These are phyloP conservation scores for Mycena venus DNA, from an alignment of 768 basidiomycete species.

Conservation along the genomic window DNA sequence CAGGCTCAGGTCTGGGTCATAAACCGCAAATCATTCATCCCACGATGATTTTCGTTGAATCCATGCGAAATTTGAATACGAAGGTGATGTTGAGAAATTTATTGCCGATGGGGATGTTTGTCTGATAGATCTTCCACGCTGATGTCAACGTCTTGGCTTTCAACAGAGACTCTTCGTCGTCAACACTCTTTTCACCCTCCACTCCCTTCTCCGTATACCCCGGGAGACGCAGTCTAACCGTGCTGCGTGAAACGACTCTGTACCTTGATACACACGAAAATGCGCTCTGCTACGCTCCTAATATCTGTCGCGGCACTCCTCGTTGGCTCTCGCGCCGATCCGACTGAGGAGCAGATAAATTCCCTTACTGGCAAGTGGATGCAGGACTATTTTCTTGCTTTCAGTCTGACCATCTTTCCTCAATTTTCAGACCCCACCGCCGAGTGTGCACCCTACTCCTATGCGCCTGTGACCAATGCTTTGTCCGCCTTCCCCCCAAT, in stretches of 20 bases:
- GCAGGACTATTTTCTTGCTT: too few relatives aligned
- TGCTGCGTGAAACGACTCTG: not conserved
- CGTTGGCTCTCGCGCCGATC: not conserved
- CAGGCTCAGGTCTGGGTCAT: too few relatives aligned
- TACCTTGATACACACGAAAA: not conserved
- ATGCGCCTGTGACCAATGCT: constrained; percentile 49
- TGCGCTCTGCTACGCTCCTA: not conserved
- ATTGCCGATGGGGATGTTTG: too few relatives aligned
- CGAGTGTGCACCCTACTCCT: constrained; percentile 61
- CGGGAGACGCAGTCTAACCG: not conserved
- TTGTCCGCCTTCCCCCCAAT: constrained; percentile 56
- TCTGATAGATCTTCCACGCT: not conserved
- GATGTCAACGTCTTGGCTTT: not conserved
- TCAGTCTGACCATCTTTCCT: not conserved
- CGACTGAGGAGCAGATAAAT: not conserved
- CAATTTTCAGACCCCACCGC: constrained; percentile 41
- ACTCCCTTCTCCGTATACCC: not conserved
- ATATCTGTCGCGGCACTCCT: not conserved
- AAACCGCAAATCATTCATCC: too few relatives aligned
- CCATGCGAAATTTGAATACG: too few relatives aligned
- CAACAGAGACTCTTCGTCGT: not conserved
- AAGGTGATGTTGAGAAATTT: too few relatives aligned
- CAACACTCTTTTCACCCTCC: too few relatives aligned
- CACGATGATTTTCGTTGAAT: too few relatives aligned
- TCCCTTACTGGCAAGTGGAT: too few relatives aligned